phyloP scores from a whole-genome alignment of 805 yeast species.

The baker's yeast (Saccharomyces cerevisiae) region DNA sequence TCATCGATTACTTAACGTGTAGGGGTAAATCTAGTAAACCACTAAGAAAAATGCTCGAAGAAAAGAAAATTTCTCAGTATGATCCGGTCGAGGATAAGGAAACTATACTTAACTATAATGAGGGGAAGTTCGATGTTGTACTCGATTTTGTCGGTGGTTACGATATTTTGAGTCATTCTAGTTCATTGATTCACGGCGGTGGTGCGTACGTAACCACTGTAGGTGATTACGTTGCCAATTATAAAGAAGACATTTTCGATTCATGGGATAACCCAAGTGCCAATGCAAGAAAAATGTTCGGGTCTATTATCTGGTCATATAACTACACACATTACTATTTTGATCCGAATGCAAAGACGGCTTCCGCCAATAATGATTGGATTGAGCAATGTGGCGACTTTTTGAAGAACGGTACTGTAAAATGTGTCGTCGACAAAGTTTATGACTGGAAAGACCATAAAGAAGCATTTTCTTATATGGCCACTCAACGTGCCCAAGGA shows the following conservation, averaged over 20 bases:
- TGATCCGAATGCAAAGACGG: slow-evolving; percentile 25
- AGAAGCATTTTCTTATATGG: slow-evolving; percentile 49
- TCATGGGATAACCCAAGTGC: slow-evolving; percentile 33
- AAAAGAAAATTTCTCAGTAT: slow-evolving; percentile 30
- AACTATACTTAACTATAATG: slow-evolving; percentile 21
- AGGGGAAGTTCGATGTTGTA: slow-evolving; percentile 53
- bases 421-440: slow-evolving; percentile 47
- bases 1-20: slow-evolving; percentile 26
- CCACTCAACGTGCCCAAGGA: slow-evolving; percentile 51
- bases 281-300: slow-evolving; percentile 31
- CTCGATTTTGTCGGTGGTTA: slow-evolving; percentile 66
- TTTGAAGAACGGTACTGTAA: slow-evolving; percentile 40
- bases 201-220: slow-evolving; percentile 50
- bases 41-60: slow-evolving; percentile 25
- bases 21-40: slow-evolving; percentile 30
- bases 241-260: slow-evolving; percentile 31
- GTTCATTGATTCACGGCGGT: slow-evolving; percentile 38
- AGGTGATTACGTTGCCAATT: slow-evolving; percentile 49
- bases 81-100: slow-evolving; percentile 23
- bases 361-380: slow-evolving; percentile 32
- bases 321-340: slow-evolving; percentile 32
- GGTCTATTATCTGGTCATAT: slow-evolving; percentile 31
- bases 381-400: slow-evolving; percentile 36
- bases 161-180: slow-evolving; percentile 40
- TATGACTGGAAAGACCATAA: slow-evolving; percentile 45